These are phyloP conservation scores for Esteya vermicola DNA, from an alignment of 2,329 filamentous ascomycete genomes.

Conservation along the genomic window DNA sequence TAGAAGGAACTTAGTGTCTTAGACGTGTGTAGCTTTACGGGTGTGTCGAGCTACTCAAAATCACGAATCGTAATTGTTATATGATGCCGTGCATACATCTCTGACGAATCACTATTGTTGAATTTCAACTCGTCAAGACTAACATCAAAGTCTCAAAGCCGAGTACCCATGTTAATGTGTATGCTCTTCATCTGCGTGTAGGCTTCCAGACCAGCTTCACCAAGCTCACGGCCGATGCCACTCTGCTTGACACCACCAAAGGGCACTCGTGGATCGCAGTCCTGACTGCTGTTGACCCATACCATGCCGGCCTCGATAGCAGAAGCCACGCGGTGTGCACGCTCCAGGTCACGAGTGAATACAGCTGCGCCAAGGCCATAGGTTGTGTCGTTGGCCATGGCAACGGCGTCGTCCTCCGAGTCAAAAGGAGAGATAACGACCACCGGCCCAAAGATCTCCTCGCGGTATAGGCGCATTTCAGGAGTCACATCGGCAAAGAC, in stretches of 20 bases:
- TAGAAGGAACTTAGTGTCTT: no score
- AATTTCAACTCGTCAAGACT: no score
- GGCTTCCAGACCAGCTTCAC: slow-evolving; percentile 26
- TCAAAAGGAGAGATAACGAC: slow-evolving; percentile 37
- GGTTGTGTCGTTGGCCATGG: slow-evolving; percentile 34
- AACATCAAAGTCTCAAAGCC: background rate
- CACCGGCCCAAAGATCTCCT: slow-evolving; percentile 48
- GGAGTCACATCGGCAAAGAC: slow-evolving; percentile 9
- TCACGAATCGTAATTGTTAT: no score
- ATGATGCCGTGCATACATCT: no score
- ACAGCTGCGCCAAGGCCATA: slow-evolving; percentile 42
- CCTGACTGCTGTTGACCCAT: slow-evolving; percentile 23
- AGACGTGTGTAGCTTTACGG: no score
- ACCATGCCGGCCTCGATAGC: slow-evolving; percentile 41
- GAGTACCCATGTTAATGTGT: slow-evolving; percentile 7
- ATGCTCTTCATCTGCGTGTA: slow-evolving; percentile 26
- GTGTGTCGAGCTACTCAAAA: no score
- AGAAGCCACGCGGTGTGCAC: slow-evolving; percentile 26
- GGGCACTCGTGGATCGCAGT: slow-evolving; percentile 7
- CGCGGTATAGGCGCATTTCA: slow-evolving; percentile 20
- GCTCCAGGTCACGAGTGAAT: slow-evolving; percentile 38
- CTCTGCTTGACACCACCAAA: slow-evolving; percentile 40
- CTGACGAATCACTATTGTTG: no score
- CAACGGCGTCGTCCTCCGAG: slow-evolving; percentile 33
- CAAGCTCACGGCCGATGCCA: slow-evolving; percentile 38